These are phyloP conservation scores for Neckera pumila DNA, from an alignment of 225 moss, liverwort and hornwort genomes.

Conservation along the genomic window DNA sequence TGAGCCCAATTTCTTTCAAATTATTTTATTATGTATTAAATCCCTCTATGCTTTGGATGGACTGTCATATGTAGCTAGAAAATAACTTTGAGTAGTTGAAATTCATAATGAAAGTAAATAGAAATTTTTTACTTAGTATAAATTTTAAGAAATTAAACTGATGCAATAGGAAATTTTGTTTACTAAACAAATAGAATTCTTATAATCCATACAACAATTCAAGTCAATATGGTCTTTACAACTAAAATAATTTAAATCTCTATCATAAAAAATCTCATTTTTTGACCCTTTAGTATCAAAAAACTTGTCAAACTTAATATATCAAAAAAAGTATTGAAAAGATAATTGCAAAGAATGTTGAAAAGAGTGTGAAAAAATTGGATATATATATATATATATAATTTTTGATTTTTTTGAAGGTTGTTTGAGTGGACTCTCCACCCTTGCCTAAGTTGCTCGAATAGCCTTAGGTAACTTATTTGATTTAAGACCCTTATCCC, in stretches of 20 bases:
- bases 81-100: not conserved
- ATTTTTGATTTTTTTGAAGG: too few species aligned
- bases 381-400: too few species aligned
- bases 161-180: not conserved
- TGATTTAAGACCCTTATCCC: too few species aligned
- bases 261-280: not conserved
- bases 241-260: not conserved
- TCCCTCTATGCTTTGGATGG: not conserved
- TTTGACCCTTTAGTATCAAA: too few species aligned
- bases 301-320: too few species aligned
- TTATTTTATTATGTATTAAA: not conserved
- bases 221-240: not conserved
- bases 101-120: not conserved
- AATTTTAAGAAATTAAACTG: not conserved
- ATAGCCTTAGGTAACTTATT: too few species aligned
- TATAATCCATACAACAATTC: not conserved
- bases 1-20: not conserved
- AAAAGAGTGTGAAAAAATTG: too few species aligned
- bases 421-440: too few species aligned
- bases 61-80: not conserved
- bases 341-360: too few species aligned
- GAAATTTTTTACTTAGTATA: not conserved
- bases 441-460: too few species aligned
- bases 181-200: not conserved
- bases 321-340: too few species aligned